Conservation (phyloP, 176 grass and related monocot genomes). For the Eleusine coracana region DNA sequence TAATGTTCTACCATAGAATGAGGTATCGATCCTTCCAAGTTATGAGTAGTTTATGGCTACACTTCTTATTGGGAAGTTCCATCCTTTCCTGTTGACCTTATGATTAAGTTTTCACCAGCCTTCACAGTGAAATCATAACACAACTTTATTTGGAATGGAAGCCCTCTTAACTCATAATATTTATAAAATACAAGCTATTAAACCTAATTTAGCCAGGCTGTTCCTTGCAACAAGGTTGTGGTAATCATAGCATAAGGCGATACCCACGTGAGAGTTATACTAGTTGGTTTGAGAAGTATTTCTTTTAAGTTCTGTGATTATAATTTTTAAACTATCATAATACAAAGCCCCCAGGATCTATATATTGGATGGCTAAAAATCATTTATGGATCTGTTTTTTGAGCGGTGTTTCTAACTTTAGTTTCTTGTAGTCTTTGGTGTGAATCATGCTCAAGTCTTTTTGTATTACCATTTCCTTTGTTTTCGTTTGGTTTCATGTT, state of each 20-base stretch:
- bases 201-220: not conserved
- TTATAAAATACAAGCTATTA: not conserved
- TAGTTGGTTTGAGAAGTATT: not conserved
- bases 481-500: not conserved
- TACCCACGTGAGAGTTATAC: not conserved
- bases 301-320: not conserved
- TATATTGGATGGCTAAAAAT: not conserved
- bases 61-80: not conserved
- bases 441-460: not conserved
- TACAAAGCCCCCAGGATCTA: not conserved
- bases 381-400: not conserved
- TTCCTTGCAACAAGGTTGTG: not conserved
- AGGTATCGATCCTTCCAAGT: not conserved
- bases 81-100: not conserved
- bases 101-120: not conserved
- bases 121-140: not conserved
- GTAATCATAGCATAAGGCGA: not conserved
- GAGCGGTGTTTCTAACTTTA: not conserved
- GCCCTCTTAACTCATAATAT: slow-evolving; percentile 2
- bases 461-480: not conserved
- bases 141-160: not conserved
- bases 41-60: not conserved
- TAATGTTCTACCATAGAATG: not conserved
- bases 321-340: not conserved
- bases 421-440: not conserved